Percentiles rank a stretch among this genome's conserved stretches.
These are phyloP conservation scores for Dactylellina cionopaga DNA, from an alignment of 2,329 filamentous ascomycete genomes.

Conservation along the genomic window DNA sequence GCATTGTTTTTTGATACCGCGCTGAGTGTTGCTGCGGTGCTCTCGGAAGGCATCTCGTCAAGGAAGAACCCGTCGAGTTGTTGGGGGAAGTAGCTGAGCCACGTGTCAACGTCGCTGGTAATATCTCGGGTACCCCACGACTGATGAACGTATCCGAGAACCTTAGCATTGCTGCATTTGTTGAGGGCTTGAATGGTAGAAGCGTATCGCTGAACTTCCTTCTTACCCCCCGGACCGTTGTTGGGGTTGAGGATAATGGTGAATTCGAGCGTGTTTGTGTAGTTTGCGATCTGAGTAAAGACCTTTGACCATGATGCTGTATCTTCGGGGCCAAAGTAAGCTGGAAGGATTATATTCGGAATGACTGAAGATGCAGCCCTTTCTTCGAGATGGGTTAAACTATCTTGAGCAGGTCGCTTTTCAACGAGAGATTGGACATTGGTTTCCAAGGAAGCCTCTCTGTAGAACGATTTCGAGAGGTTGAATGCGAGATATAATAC, in stretches of 20 bases:
- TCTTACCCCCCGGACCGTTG: slow-evolving; percentile 14
- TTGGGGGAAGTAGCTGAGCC: slow-evolving; percentile 29
- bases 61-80: slow-evolving; percentile 42
- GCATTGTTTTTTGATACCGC: slow-evolving; percentile 23
- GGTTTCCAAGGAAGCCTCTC: not conserved
- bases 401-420: too few species aligned
- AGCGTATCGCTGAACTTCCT: slow-evolving; percentile 17
- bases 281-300: slow-evolving; percentile 15
- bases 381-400: not conserved
- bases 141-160: slow-evolving; percentile 42
- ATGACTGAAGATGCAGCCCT: not conserved
- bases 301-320: slow-evolving; percentile 9
- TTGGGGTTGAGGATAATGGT: slow-evolving; percentile 25
- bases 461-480: not conserved
- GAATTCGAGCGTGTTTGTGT: slow-evolving; percentile 16
- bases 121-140: slow-evolving; percentile 42
- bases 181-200: slow-evolving; percentile 17
- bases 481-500: not conserved
- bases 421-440: too few species aligned
- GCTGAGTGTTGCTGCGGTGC: not conserved
- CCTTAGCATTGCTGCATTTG: slow-evolving; percentile 10
- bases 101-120: slow-evolving; percentile 20
- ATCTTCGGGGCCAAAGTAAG: slow-evolving; percentile 35
- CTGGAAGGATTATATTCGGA: slow-evolving; percentile 22
- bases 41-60: slow-evolving; percentile 34